These are phyloP conservation scores for Ecytonucleospora hepatopenaei DNA, from an alignment of 371 early-diverging fungal species.

Conservation along the genomic window DNA sequence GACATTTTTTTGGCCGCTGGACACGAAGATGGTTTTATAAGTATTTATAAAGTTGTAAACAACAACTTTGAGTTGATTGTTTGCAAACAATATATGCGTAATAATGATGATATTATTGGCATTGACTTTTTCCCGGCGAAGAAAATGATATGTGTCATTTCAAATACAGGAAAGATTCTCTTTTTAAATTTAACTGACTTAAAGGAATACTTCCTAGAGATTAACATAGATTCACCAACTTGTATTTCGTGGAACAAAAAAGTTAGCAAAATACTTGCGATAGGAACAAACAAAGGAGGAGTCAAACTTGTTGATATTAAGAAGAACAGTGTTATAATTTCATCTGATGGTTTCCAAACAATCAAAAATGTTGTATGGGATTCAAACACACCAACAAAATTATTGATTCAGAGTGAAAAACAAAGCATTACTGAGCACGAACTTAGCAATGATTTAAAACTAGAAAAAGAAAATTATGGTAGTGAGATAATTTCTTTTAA, in stretches of 20 bases:
- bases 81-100: constrained; percentile 11
- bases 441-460: constrained; percentile 17
- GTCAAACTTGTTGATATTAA: constrained; percentile 52
- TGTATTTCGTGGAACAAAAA: constrained; percentile 52
- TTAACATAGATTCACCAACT: constrained; percentile 37
- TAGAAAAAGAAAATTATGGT: constrained; percentile 8
- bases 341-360: constrained; percentile 26
- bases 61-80: constrained; percentile 11
- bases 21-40: constrained; percentile 47
- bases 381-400: constrained; percentile 18
- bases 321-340: constrained; percentile 49
- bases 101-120: constrained; percentile 52
- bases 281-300: constrained; percentile 46
- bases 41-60: constrained; percentile 26
- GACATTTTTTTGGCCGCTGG: constrained; percentile 45
- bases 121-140: constrained; percentile 49
- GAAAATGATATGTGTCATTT: constrained; percentile 50
- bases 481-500: constrained; percentile 5
- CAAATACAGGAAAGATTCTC: constrained; percentile 47
- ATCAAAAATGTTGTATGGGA: constrained; percentile 33
- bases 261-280: constrained; percentile 49
- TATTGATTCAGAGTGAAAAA: constrained; percentile 26
- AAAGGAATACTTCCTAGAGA: constrained; percentile 52
- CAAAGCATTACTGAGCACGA: constrained; percentile 18
- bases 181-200: constrained; percentile 50